Evolutionary conservation across 163 green algal species (phyloP), one percentile per base, ranked within the genome.

Genomic region (Prototheca wickerhamii): DNA sequence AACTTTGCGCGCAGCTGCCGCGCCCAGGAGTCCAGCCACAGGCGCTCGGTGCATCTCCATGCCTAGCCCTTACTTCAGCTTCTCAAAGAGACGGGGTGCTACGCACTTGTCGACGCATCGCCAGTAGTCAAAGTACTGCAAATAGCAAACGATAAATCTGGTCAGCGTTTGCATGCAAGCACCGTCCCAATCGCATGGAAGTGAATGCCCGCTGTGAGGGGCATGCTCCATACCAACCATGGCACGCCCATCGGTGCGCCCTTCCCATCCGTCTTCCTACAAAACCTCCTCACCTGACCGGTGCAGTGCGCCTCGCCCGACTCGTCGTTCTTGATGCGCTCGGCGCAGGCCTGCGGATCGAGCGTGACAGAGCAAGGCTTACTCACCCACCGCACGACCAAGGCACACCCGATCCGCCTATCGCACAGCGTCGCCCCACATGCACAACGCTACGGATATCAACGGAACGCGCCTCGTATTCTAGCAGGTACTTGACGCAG

Each of bases 301-400:
- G 90, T 95, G 87, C 92, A 98, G 76, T 98, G 92, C 37, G 84
- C 87, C 63, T 95, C 87, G 15, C 86, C 89, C 4, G 83, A 91
- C n/a, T 78, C 82, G 74, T 96, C 89, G 26, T 72, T 73, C 72
- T 93, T 76, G 54, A 98, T 91, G 18, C 92, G 77, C 76, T 98
- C 82, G 1, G 75, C 74, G 70, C 92, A 98, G n/a, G 80, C 87
- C 87, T 96, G 82, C 59, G 77, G 46, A 42, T 32, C 15, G 28
- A 28, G 58, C 29, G 23, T 21, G 21, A 34, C 33, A 33, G 56
- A 43, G 33, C 21, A 33, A 21, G 12, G 10, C 26, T 58, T 26
- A 18, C 23, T 18, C 28, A 60, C 4, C 30, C 32, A n/a, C n/a
- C n/a, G n/a, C n/a, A n/a, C n/a, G n/a, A n/a, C n/a, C n/a, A n/a